A percentile compares a stretch with the other conserved stretches of the same genome.
Evolutionary conservation across 306 rosid species (phyloP).

Genomic region (Vigna nakashimae): DNA sequence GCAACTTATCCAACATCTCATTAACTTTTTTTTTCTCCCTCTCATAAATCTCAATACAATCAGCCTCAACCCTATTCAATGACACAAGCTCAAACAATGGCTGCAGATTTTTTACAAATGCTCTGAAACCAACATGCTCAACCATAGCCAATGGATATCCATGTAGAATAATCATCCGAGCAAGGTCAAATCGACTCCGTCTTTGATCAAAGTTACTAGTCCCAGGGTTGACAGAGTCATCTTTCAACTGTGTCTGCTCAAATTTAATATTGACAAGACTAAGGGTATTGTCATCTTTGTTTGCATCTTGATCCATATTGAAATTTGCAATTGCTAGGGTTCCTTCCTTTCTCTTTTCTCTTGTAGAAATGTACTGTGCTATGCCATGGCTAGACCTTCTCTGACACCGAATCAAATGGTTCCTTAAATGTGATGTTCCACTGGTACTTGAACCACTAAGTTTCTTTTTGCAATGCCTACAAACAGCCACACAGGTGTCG

Average conservation of each 20-base stretch:
- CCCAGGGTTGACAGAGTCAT: conserved; percentile 60
- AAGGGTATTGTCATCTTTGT: conserved; percentile 74
- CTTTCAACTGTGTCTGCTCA: conserved; percentile 88
- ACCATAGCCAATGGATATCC: conserved; percentile 97
- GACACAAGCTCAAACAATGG: conserved; percentile 91
- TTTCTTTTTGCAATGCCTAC: conserved; percentile 97
- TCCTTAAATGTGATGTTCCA: conserved; percentile 98
- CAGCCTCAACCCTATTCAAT: conserved; percentile 80
- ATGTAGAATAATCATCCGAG: conserved; percentile 96
- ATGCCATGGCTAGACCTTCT: conserved; percentile 78
- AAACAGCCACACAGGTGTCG: conserved; percentile 87
- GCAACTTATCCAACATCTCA: conserved; percentile 91
- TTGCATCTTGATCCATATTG: conserved; percentile 74
- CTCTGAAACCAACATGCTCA: conserved; percentile 94
- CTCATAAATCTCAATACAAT: conserved; percentile 84
- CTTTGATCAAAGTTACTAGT: conserved; percentile 80
- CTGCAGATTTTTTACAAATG: conserved; percentile 90
- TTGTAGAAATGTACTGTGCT: conserved; percentile 65
- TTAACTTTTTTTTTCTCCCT: conserved; percentile 89
- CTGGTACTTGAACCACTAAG: conserved; percentile 98
- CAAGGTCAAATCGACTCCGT: conserved; percentile 93
- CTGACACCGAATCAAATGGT: conserved; percentile 95
- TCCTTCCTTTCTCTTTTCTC: conserved; percentile 91
- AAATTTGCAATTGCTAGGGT: conserved; percentile 69
- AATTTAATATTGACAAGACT: conserved; percentile 83